A percentile compares a stretch with the other conserved stretches of the same genome.
These are phyloP conservation scores for Trypanosoma caninum DNA, from an alignment of 208 protist genomes.

Conservation along the genomic window DNA sequence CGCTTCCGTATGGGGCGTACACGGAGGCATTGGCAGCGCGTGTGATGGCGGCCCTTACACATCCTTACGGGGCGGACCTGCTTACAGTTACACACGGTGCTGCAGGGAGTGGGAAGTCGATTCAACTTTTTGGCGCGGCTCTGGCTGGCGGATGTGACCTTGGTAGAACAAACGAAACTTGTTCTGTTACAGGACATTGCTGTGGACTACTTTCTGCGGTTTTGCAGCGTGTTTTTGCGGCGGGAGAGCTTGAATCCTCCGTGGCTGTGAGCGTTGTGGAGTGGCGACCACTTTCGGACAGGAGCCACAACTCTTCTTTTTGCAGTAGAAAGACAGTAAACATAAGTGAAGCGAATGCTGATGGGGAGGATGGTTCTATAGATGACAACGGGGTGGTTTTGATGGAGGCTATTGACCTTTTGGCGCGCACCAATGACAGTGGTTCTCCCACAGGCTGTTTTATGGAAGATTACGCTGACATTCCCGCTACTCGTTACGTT, in stretches of 20 bases:
- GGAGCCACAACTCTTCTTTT: background rate
- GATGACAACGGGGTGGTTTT: background rate
- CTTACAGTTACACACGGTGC: conserved; percentile 20
- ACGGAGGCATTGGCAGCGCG: conserved; percentile 3
- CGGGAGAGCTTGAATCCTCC: background rate
- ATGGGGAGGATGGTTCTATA: background rate
- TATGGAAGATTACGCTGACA: conserved; percentile 36
- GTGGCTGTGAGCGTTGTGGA: conserved; percentile 21
- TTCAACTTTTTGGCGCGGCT: conserved; percentile 11
- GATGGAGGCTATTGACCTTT: conserved; percentile 18
- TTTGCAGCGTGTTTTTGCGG: conserved; percentile 10
- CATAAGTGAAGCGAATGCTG: background rate
- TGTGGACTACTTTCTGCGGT: conserved; percentile 9
- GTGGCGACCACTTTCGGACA: conserved; percentile 2
- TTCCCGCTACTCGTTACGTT: conserved; percentile 40
- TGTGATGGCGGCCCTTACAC: conserved; percentile 9
- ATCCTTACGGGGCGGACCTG: conserved; percentile 1
- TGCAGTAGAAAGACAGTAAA: background rate
- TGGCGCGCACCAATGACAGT: background rate
- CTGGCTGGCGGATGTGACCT: background rate
- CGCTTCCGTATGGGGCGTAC: conserved; percentile 6
- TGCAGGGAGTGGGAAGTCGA: conserved; percentile 23
- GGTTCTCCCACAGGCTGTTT: conserved; percentile 31
- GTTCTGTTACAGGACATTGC: background rate
- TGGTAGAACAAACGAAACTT: background rate